phyloP scores from a whole-genome alignment of 2,329 filamentous ascomycete genomes.

The Didymella pomorum region DNA sequence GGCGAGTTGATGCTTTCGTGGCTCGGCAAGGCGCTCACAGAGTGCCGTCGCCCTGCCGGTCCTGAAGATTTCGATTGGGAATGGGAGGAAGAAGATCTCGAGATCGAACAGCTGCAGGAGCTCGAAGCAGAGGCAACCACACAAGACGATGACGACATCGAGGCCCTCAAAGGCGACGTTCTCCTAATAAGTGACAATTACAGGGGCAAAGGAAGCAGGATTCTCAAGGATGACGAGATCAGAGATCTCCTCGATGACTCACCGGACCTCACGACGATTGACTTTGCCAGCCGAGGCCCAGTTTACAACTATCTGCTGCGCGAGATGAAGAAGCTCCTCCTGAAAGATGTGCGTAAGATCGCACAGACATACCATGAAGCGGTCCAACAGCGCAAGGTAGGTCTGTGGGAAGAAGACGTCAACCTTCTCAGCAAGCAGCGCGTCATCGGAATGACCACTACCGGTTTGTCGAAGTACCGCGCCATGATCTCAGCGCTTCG shows the following conservation, averaged over 20 bases:
- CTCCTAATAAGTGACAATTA: slow-evolving; percentile 52
- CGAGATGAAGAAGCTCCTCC: slow-evolving; percentile 59
- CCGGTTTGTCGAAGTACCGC: slow-evolving; percentile 82
- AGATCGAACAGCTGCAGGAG: slow-evolving; percentile 68
- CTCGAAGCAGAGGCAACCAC: slow-evolving; percentile 64
- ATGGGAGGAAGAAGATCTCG: slow-evolving; percentile 67
- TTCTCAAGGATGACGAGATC: slow-evolving; percentile 42
- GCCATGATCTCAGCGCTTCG: slow-evolving; percentile 70
- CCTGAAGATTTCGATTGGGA: slow-evolving; percentile 61
- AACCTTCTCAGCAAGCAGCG: slow-evolving; percentile 56
- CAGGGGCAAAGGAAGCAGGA: slow-evolving; percentile 36
- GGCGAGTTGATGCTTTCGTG: slow-evolving; percentile 60
- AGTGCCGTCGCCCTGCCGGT: slow-evolving; percentile 55
- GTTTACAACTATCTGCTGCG: slow-evolving; percentile 73
- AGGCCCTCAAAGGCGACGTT: slow-evolving; percentile 47
- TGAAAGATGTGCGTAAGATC: slow-evolving; percentile 58
- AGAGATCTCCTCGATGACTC: slow-evolving; percentile 49
- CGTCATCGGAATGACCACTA: slow-evolving; percentile 76
- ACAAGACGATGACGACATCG: slow-evolving; percentile 61
- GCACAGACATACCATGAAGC: slow-evolving; percentile 60
- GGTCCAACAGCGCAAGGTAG: slow-evolving; percentile 63
- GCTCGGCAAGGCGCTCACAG: slow-evolving; percentile 62
- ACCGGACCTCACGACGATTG: slow-evolving; percentile 69
- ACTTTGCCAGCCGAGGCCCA: slow-evolving; percentile 62
- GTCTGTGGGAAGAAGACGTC: slow-evolving; percentile 65